A percentile compares a stretch with the other conserved stretches of the same genome.
Evolutionary conservation across 2,329 filamentous ascomycete species (phyloP).

Genomic region (Exserohilum rostratum): DNA sequence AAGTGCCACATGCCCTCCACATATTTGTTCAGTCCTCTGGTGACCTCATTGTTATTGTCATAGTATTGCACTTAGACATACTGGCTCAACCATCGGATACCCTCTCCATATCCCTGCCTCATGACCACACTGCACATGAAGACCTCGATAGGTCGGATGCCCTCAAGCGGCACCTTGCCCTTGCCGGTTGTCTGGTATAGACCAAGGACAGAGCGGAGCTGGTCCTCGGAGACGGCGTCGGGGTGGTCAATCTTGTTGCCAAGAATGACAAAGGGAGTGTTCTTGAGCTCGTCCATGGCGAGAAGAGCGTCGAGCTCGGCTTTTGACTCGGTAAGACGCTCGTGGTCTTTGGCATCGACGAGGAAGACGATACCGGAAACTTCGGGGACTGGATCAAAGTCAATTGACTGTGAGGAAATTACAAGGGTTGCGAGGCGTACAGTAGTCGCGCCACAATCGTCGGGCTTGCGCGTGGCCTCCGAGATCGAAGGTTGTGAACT

Average conservation of each 20-base stretch:
- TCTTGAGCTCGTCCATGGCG: slow-evolving; percentile 93
- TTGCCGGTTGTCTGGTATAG: slow-evolving; percentile 72
- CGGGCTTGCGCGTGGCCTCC: slow-evolving; percentile 49
- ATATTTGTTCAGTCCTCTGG: neutral
- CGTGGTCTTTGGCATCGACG: slow-evolving; percentile 95
- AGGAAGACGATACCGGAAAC: slow-evolving; percentile 87
- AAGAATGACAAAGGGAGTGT: slow-evolving; percentile 93
- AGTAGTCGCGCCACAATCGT: slow-evolving; percentile 50
- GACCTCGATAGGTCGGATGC: slow-evolving; percentile 73
- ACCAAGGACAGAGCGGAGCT: slow-evolving; percentile 88
- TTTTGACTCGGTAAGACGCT: slow-evolving; percentile 92
- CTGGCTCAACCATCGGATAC: slow-evolving; percentile 51
- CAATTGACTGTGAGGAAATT: neutral
- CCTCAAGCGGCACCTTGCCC: slow-evolving; percentile 48
- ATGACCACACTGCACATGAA: slow-evolving; percentile 99
- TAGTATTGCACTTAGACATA: slow-evolving; percentile 40
- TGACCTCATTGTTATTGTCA: neutral
- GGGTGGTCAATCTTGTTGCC: slow-evolving; percentile 99
- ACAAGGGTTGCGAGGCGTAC: slow-evolving; percentile 17
- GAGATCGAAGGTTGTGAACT: slow-evolving; percentile 90
- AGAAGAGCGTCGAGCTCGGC: slow-evolving; percentile 93
- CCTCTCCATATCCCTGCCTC: slow-evolving; percentile 72
- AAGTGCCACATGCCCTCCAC: slow-evolving; percentile 1
- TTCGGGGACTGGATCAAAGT: slow-evolving; percentile 40
- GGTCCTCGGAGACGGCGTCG: slow-evolving; percentile 92